Evolutionary conservation across 2,329 filamentous ascomycete genomes (phyloP), one percentile per base, ranked within the genome.

Genomic region (Aspergillus sergii): DNA sequence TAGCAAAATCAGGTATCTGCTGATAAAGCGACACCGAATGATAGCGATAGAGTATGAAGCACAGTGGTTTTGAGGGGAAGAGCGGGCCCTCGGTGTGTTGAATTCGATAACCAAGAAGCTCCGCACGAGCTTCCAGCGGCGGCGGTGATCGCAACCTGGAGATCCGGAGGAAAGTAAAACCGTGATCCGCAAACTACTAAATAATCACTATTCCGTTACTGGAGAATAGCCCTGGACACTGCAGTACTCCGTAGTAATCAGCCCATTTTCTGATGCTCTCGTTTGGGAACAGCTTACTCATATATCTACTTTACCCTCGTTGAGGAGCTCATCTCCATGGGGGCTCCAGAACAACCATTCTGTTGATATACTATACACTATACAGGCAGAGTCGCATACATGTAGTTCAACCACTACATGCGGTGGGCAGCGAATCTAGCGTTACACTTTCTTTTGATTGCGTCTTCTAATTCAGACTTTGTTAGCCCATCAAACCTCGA

Each of bases 51-150:
- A 39, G 46, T 60, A 64, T 64, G 62, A 60, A n/a, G 39, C 67
- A 69, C 68, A 66, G 71, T 72, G 68, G 69, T 60, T 61, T 54
- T 68, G 68, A 50, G 56, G 60, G 68, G 68, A 68, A 71, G 59
- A 63, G 62, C 41, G 32, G 50, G 21, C 58, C 43, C 45, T 34
- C 4, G 10, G 6, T 50, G 19, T 30, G 60, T 50, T 54, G 45
- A 55, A 28, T 63, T 50, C 56, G 57, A 58, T 43, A 28, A 32
- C 51, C 53, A 60, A 60, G 48, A 56, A 60, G 63, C 63, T 64
- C 60, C 63, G 57, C 63, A 48, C 56, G 30, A 60, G 57, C 57
- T 64, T 57, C 59, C 58, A 57, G 57, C 57, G 57, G 60, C 43
- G 58, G 57, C 50, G 58, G 46, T 64, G 62, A 57, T 64, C 59